A percentile compares a stretch with the other conserved stretches of the same genome.
phyloP scores from a whole-genome alignment of 306 rosid species.

The Sicyos edulis region DNA sequence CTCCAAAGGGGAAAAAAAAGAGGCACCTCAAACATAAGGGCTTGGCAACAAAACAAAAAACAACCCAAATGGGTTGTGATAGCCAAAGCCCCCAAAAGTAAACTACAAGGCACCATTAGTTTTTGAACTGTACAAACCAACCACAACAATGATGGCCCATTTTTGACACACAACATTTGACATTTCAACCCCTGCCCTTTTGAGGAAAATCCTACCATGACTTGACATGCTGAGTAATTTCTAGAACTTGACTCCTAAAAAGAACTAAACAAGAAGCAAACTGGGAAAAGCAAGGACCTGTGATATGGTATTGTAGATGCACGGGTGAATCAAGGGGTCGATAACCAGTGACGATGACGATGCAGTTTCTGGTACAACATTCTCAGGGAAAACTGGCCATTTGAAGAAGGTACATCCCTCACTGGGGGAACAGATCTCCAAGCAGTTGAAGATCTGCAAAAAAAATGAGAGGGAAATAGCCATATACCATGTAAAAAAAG shows the following conservation, averaged over 20 bases:
- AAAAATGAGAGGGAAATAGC: constrained; percentile 35
- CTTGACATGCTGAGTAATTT: constrained; percentile 41
- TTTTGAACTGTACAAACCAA: constrained; percentile 48
- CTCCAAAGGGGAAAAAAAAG: neutral
- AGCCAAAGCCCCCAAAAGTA: constrained; percentile 59
- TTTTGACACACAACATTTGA: neutral
- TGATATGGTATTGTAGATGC: neutral
- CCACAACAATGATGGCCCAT: constrained; percentile 19
- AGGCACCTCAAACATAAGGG: constrained; percentile 17
- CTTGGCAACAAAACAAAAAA: constrained; percentile 12
- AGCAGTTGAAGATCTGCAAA: constrained; percentile 56
- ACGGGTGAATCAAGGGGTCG: neutral
- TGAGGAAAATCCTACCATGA: constrained; percentile 40
- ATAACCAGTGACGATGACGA: constrained; percentile 17
- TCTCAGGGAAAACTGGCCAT: constrained; percentile 53
- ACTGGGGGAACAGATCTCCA: constrained; percentile 50
- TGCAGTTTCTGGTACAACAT: constrained; percentile 41
- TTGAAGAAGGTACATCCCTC: constrained; percentile 35
- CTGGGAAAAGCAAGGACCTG: constrained; percentile 20
- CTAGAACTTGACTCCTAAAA: constrained; percentile 44
- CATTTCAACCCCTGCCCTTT: constrained; percentile 30
- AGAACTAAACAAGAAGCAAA: constrained; percentile 34
- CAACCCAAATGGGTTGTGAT: constrained; percentile 36
- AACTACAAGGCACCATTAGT: constrained; percentile 39
- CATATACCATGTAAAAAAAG: constrained; percentile 50